These are phyloP conservation scores for Cicer arietinum DNA, from an alignment of 306 rosid species.

Conservation along the genomic window DNA sequence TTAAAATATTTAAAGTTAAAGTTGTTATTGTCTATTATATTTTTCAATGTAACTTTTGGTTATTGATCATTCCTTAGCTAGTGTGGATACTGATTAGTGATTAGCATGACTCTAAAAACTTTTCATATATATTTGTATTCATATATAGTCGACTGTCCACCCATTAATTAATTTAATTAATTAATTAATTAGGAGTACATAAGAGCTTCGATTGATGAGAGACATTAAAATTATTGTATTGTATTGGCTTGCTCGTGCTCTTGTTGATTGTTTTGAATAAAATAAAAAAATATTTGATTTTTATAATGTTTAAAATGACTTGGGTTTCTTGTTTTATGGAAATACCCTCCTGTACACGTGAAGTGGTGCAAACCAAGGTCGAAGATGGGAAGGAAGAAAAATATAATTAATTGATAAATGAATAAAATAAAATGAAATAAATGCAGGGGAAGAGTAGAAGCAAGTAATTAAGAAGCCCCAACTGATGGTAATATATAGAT, in stretches of 20 bases:
- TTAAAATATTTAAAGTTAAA: background rate
- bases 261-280: conserved; percentile 14
- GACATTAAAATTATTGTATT: conserved; percentile 37
- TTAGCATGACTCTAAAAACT: conserved; percentile 8
- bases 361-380: conserved; percentile 49
- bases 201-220: conserved; percentile 40
- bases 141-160: background rate
- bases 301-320: conserved; percentile 34
- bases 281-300: background rate
- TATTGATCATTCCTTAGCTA: conserved; percentile 1
- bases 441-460: conserved; percentile 26
- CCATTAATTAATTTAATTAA: conserved; percentile 4
- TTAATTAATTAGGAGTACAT: background rate
- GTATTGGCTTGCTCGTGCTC: conserved; percentile 43
- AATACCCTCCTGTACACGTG: conserved; percentile 52
- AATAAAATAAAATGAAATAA: background rate
- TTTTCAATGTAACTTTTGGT: background rate
- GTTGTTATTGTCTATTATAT: background rate
- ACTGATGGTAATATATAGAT: conserved; percentile 6
- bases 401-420: background rate
- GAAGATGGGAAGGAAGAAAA: conserved; percentile 14
- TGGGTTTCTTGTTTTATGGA: conserved; percentile 44
- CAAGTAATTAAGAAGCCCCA: conserved; percentile 29
- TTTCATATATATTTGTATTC: background rate
- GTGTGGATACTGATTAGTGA: conserved; percentile 9